Conservation (phyloP, 1,139 yeast species). For the Ashbya aceris region DNA sequence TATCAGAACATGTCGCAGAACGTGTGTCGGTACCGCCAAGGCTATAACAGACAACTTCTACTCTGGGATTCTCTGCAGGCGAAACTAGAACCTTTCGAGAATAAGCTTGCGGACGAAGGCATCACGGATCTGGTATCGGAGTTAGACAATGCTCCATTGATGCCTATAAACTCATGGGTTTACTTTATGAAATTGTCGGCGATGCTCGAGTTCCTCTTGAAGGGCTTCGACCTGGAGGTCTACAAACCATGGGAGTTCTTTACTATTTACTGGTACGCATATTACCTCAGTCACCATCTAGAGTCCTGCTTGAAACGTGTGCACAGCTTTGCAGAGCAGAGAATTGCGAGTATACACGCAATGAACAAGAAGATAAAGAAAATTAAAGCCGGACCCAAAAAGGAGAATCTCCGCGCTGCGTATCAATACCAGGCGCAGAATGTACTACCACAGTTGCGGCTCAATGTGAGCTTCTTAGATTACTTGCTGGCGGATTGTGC, state of each 20-base stretch:
- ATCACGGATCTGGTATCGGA: conserved; percentile 14
- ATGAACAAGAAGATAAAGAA: conserved; percentile 42
- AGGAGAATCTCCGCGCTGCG: conserved; percentile 23
- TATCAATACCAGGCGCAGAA: conserved; percentile 20
- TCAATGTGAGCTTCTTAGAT: conserved; percentile 15
- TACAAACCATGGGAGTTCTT: conserved; percentile 65
- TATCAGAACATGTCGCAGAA: conserved; percentile 58
- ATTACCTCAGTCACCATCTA: conserved; percentile 42
- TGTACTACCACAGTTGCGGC: conserved; percentile 23
- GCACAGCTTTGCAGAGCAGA: conserved; percentile 36
- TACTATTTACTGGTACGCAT: conserved; percentile 59
- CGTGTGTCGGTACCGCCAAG: conserved; percentile 75
- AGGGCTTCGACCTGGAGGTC: conserved; percentile 70
- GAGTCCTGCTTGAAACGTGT: conserved; percentile 44
- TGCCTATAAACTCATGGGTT: conserved; percentile 62
- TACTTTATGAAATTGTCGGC: conserved; percentile 53
- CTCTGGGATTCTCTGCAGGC: conserved; percentile 81
- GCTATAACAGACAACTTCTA: conserved; percentile 44
- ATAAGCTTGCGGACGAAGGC: conserved; percentile 31
- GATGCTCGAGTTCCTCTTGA: conserved; percentile 64
- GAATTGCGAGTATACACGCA: conserved; percentile 31
- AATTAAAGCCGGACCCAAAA: conserved; percentile 31
- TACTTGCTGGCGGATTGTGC: conserved; percentile 33
- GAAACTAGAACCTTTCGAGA: conserved; percentile 45
- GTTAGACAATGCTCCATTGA: conserved; percentile 25